Conservation (phyloP, 805 yeast genomes). For the Yarrowia sp. region DNA sequence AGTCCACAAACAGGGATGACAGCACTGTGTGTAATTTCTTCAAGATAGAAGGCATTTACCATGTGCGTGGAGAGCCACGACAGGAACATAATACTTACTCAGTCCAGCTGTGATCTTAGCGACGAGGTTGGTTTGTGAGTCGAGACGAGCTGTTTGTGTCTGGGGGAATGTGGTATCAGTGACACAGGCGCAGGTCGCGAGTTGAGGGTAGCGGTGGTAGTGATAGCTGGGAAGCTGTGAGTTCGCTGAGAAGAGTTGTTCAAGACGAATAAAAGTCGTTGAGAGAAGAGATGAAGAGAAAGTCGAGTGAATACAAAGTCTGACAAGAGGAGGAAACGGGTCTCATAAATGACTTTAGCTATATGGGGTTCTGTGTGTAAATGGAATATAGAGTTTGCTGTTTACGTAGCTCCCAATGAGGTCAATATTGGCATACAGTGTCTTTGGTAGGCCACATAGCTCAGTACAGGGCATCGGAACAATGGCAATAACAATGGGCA, state of each 20-base stretch:
- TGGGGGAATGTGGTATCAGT: background rate
- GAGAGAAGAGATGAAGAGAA: background rate
- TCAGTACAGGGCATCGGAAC: slow-evolving; percentile 17
- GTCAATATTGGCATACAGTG: slow-evolving; percentile 15
- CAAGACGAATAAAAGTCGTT: background rate
- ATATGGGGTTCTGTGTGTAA: slow-evolving; percentile 11
- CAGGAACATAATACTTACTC: slow-evolving; percentile 17
- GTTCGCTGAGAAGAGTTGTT: background rate
- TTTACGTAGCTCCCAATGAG: slow-evolving; percentile 14
- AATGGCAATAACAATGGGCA: background rate
- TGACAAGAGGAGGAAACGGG: slow-evolving; percentile 19
- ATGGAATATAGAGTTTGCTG: slow-evolving; percentile 7
- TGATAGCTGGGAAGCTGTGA: slow-evolving; percentile 3
- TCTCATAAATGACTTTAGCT: slow-evolving; percentile 19
- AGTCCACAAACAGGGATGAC: background rate
- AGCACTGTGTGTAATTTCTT: background rate
- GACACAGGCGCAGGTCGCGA: background rate
- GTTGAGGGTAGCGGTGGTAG: background rate
- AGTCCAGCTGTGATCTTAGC: slow-evolving; percentile 24
- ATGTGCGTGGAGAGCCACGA: too few relatives aligned
- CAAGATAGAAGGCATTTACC: too few relatives aligned
- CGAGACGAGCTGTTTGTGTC: background rate
- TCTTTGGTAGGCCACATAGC: background rate
- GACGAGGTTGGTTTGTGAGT: background rate
- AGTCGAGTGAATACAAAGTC: slow-evolving; percentile 13